Evolutionary conservation across 1,139 yeast species (phyloP), one percentile per base, ranked within the genome.

Genomic region (Suhomyces bokatorum): DNA sequence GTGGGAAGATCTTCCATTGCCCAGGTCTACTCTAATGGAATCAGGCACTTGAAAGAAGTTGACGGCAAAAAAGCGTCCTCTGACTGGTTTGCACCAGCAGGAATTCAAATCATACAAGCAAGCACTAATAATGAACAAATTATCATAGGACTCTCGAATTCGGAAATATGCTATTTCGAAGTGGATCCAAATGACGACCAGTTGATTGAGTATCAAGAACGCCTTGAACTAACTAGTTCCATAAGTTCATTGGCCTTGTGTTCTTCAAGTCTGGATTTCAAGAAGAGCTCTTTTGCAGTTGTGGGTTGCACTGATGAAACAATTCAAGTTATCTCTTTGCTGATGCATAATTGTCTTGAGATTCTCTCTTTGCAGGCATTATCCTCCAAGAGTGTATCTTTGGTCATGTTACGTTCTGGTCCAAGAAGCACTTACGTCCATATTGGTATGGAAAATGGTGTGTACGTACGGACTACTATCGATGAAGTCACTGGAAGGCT

Each of bases 21-120:
- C 3, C 99, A 93, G 59, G 75, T 91, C 1, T 86, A 87, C 59
- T 56, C 81, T 0, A 75, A 80, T 50, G 96, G 95, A n/a, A 70
- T 93, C 26, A 73, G 85, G 14, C 91, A 87, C 54, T 70, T 90
- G 3, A 63, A 69, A 4, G 69, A 70, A 27, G 38, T 46, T 12
- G 50, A 47, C 6, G 46, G 42, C 5, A 42, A 42, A 17, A 55
- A 48, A 13, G 40, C 30, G 1, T 49, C 53, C 1, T 71, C 80
- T 7, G 87, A 87, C 51, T 93, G 99, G 99, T 73, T 67, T 34
- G 89, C 97, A 1, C 96, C 97, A 0, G 84, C 85, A 0, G 96
- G 95, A 6, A 80, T 85, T 13, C 70, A 77, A 27, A 75, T 93
- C 34, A 57, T 77, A 0, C 67, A 71, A 24, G 85, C 91, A 0